Base-by-base conservation (phyloP, 345 rosid species). In the Aquilaria malaccensis region DNA sequence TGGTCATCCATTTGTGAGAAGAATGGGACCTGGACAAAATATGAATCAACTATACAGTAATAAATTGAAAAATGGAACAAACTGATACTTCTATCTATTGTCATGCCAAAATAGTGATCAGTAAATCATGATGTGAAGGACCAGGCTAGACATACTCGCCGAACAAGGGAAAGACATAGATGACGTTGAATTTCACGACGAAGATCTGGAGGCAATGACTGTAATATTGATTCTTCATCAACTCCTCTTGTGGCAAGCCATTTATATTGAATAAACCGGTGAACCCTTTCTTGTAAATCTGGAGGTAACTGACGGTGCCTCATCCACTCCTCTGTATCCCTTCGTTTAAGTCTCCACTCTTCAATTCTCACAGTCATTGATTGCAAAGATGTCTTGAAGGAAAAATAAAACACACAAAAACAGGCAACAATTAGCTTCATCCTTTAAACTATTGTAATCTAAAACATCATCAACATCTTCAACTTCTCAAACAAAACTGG, bases 311-410 rank as follows among this genome's bases (percentile, higher is more conserved):
- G 99, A 5, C 99, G 87, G 75, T 86, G 97, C 67, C 93, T 79
- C 99, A 88, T 94, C 97, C 97, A 86, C 69, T 90, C 97, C 74
- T 94, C 97, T 52, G 93, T 86, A 71, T 94, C 99, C 72, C 91
- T 80, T 70, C 87, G 60, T 74, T 83, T 90, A 41, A 94, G 73
- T 70, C 99, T 86, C 92, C 88, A 94, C 66, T 94, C 96, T 72
- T 94, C 97, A 30, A 87, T 70, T 75, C 95, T 76, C 58, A 88
- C 87, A 2, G 84, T 75, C 88, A 90, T 77, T 2, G 97, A 94
- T 79, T 87, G 95, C 74, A 94, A 61, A 66, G 89, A 87, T 14
- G 89, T 83, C 99, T 94, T 61, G 67, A 77, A 63, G 61, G 69
- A 46, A 47, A 50, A 68, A 56, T 31, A 68, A 56, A 55, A 47